Base-by-base conservation (phyloP, 1,139 yeast genomes). In the Magnusiomyces paraingens region DNA sequence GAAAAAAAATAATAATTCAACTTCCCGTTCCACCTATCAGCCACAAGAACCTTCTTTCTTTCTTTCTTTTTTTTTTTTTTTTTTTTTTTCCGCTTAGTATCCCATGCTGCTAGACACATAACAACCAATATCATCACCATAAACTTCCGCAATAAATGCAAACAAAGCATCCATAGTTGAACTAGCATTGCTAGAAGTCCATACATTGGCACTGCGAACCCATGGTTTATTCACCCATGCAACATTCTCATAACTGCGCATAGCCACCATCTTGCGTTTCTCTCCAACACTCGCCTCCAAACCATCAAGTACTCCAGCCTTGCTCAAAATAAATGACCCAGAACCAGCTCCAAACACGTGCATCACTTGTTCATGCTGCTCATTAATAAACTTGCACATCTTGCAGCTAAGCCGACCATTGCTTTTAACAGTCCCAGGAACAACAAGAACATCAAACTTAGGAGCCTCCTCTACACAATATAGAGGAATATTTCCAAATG, bases 291-390 rank as follows among this genome's bases (percentile, higher is more conserved):
- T 39, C 17, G 52, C 54, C 21, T 39, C 26, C 22, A 40, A 44
- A 4, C 56, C 56, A 18, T 43, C 48, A n/a, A 54, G 56, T 38
- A 45, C 51, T 2, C 56, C 56, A 21, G 56, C 48, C 22, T 35
- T 32, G 22, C 52, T 49, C 10, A 54, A 41, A n/a, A 49, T 21
- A 12, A 45, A 15, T 8, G 56, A 8, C 17, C 56, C 56, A 2
- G 47, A 32, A 10, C 52, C 54, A n/a, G 47, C 15, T 1, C 52
- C 53, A 22, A 54, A 39, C 22, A 54, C 47, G 40, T 49, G 21
- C 18, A 43, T 44, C 15, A 43, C 42, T 4, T 43, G 17, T 2
- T 12, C 38, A 21, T 45, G 35, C n/a, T 8, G 32, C 8, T 45
- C 36, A 8, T 35, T 36, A 11, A 54, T 29, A 12, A 35, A 47